Percentiles rank a stretch among this genome's conserved stretches.
Evolutionary conservation across 2,329 filamentous ascomycete genomes (phyloP).

Genomic region (Clonostachys rhizophaga): DNA sequence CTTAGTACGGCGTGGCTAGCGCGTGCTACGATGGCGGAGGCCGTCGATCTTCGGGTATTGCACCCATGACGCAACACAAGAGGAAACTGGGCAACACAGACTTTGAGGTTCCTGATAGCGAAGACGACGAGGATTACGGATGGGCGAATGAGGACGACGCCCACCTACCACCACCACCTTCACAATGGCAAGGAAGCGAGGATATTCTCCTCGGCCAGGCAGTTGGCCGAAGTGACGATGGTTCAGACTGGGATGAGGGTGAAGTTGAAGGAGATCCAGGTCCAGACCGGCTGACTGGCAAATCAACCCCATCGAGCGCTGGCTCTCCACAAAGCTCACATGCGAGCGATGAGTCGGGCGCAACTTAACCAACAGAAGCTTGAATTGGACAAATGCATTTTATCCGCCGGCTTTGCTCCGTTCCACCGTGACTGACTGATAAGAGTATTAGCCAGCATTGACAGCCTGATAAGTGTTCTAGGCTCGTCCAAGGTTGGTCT

Average conservation of each 20-base stretch:
- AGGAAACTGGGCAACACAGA: slow-evolving; percentile 58
- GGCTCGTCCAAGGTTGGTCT: too few relatives aligned
- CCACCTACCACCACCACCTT: slow-evolving; percentile 53
- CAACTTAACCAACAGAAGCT: too few relatives aligned
- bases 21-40: slow-evolving; percentile 33
- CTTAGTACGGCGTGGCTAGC: slow-evolving; percentile 36
- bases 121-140: slow-evolving; percentile 67
- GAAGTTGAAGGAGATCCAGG: not conserved
- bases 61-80: slow-evolving; percentile 44
- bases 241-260: slow-evolving; percentile 15
- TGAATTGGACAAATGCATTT: too few relatives aligned
- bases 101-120: slow-evolving; percentile 56
- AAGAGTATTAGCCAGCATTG: too few relatives aligned
- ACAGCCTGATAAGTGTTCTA: too few relatives aligned
- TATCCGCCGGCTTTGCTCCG: too few relatives aligned
- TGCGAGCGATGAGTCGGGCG: too few relatives aligned
- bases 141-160: slow-evolving; percentile 66
- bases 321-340: too few relatives aligned
- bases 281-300: too few relatives aligned
- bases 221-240: slow-evolving; percentile 32
- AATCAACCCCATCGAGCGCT: too few relatives aligned
- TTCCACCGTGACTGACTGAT: too few relatives aligned
- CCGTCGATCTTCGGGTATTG: slow-evolving; percentile 21
- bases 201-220: slow-evolving; percentile 51
- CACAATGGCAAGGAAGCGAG: slow-evolving; percentile 65